Evolutionary conservation across 108 stramenopile genomes (phyloP).

Genomic region (Poteriospumella lacustris): DNA sequence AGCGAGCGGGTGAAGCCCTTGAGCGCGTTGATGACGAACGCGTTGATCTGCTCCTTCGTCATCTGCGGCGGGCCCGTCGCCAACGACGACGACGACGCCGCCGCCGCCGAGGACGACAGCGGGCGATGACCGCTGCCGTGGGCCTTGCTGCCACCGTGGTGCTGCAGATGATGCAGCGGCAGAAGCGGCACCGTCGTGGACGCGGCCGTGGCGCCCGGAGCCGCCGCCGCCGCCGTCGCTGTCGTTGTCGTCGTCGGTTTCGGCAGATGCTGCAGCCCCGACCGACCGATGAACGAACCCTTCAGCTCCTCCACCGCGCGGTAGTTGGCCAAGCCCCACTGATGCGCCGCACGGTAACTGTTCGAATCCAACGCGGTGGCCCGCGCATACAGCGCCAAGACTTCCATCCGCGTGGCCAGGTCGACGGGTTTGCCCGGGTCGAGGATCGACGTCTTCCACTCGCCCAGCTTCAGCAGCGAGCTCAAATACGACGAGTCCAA

Average conservation of each 20-base stretch:
- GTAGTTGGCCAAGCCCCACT: slow-evolving; percentile 94
- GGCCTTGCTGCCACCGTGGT: too few species aligned
- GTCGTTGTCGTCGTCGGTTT: not conserved
- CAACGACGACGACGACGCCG: too few species aligned
- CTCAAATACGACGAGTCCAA: slow-evolving; percentile 59
- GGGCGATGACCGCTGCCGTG: too few species aligned
- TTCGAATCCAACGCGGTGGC: slow-evolving; percentile 62
- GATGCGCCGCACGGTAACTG: slow-evolving; percentile 90
- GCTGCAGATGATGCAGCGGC: not conserved
- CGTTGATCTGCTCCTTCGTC: slow-evolving; percentile 6
- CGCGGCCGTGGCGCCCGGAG: slow-evolving; percentile 20
- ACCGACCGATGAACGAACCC: slow-evolving; percentile 21
- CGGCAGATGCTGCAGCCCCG: not conserved
- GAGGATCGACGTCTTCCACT: slow-evolving; percentile 65
- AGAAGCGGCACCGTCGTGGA: not conserved
- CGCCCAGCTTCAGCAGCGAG: slow-evolving; percentile 78
- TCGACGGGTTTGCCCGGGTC: slow-evolving; percentile 6
- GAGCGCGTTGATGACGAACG: slow-evolving; percentile 63
- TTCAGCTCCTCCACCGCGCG: slow-evolving; percentile 75
- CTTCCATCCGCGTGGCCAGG: not conserved
- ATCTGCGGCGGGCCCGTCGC: too few species aligned
- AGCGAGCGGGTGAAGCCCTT: slow-evolving; percentile 84
- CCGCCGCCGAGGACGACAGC: too few species aligned
- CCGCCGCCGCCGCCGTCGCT: not conserved
- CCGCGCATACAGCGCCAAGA: slow-evolving; percentile 33